A percentile compares a stretch with the other conserved stretches of the same genome.
Evolutionary conservation across 2,329 filamentous ascomycete species (phyloP).

Genomic region (Westerdykella sp.): DNA sequence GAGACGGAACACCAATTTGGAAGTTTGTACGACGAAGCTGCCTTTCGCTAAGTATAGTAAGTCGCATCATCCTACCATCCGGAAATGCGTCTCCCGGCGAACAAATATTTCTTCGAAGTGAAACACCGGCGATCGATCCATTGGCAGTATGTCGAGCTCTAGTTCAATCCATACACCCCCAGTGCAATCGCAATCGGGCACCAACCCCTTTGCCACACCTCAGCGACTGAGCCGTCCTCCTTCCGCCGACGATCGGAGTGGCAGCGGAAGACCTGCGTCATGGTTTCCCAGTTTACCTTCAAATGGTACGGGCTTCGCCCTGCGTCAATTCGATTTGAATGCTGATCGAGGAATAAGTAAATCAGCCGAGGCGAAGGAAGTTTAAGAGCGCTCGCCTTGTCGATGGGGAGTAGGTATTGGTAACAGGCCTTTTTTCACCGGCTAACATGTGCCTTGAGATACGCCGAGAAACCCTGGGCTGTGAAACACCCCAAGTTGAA

Average conservation of each 20-base stretch:
- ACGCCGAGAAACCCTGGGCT: slow-evolving; percentile 20
- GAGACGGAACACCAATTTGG: no score
- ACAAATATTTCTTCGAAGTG: no score
- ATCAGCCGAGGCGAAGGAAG: slow-evolving; percentile 9
- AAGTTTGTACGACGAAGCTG: no score
- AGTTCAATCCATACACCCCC: slow-evolving; percentile 15
- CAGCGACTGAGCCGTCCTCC: slow-evolving; percentile 16
- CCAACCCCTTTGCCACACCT: slow-evolving; percentile 20
- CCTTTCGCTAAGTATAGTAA: no score
- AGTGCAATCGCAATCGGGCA: slow-evolving; percentile 5
- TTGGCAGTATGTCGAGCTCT: slow-evolving; percentile 13
- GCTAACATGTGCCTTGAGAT: slow-evolving; percentile 4
- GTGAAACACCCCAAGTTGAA: slow-evolving; percentile 16
- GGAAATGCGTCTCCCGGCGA: no score
- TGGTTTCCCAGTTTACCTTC: no score
- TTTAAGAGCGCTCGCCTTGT: slow-evolving; percentile 17
- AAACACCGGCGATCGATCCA: no score
- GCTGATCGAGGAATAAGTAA: not conserved
- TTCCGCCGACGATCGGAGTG: slow-evolving; percentile 8
- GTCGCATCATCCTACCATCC: no score
- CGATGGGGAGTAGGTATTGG: slow-evolving; percentile 10
- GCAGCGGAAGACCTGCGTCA: no score
- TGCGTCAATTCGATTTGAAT: no score
- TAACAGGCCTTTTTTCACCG: not conserved
- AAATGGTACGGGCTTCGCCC: no score